Evolutionary conservation across 2,329 filamentous ascomycete genomes (phyloP).

Genomic region (Knufia fluminis): DNA sequence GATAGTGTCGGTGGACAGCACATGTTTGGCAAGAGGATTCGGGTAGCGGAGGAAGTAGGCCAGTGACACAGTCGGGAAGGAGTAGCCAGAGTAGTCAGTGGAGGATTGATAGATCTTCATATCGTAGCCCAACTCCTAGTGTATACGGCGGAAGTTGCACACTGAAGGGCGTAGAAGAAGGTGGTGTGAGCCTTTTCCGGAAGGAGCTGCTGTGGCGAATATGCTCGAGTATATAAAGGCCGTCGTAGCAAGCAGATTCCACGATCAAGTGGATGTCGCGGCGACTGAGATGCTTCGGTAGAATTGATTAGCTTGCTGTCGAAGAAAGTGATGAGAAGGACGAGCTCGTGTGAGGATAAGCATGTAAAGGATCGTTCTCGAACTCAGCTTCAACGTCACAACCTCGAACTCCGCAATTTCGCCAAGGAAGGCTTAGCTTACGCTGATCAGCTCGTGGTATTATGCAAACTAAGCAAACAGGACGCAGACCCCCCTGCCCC

Average conservation of each 20-base stretch:
- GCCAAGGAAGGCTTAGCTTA: background rate
- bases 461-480: background rate
- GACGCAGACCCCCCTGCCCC: background rate
- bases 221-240: too few species aligned
- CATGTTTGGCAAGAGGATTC: conserved; percentile 57
- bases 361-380: too few species aligned
- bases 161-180: background rate
- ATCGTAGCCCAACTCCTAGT: conserved; percentile 18
- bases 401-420: background rate
- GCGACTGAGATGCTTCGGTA: too few species aligned
- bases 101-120: conserved; percentile 47
- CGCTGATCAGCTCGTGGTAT: background rate
- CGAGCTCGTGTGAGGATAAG: too few species aligned
- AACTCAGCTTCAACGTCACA: too few species aligned
- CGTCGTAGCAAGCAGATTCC: too few species aligned
- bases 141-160: too few species aligned
- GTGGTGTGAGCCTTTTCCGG: too few species aligned
- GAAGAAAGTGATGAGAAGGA: too few species aligned
- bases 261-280: too few species aligned
- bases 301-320: too few species aligned
- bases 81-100: conserved; percentile 52
- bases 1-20: conserved; percentile 58
- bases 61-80: conserved; percentile 56
- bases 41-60: conserved; percentile 62
- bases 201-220: too few species aligned